A percentile compares a stretch with the other conserved stretches of the same genome.
Conservation (phyloP, 768 basidiomycete species). For the Trametes cubensis region DNA sequence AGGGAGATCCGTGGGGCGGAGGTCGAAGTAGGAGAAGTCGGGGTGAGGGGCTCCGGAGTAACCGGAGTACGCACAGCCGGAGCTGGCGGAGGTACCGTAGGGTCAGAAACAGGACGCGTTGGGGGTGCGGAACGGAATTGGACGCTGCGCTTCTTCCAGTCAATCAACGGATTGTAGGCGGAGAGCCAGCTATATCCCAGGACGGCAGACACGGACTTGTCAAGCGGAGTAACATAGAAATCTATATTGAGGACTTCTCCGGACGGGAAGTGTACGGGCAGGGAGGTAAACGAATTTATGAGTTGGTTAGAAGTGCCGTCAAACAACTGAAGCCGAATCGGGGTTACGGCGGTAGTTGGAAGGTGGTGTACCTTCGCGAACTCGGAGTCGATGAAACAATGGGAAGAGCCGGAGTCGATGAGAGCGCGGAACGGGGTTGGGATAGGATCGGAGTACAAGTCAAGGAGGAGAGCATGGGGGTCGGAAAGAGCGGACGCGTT, state of each 20-base stretch:
- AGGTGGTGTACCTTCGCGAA: background rate
- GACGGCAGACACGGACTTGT: constrained; percentile 9
- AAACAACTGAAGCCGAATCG: background rate
- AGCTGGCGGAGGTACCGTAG: no score
- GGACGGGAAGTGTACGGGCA: background rate
- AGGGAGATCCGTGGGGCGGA: background rate
- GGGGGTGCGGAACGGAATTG: constrained; percentile 1
- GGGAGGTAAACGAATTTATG: background rate
- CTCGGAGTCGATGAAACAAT: background rate
- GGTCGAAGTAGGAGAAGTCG: background rate
- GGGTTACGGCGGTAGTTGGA: background rate
- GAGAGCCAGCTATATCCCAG: constrained; percentile 11
- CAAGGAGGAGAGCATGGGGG: background rate
- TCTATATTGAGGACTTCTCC: background rate
- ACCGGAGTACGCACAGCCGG: no score
- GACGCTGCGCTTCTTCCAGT: constrained; percentile 9
- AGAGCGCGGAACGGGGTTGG: background rate
- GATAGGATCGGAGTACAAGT: constrained; percentile 1
- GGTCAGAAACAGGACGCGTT: background rate
- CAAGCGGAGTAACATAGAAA: constrained; percentile 1
- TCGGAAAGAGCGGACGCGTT: constrained; percentile 17
- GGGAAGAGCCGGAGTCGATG: constrained; percentile 5
- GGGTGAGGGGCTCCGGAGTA: background rate
- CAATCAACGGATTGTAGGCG: constrained; percentile 7
- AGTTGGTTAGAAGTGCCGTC: constrained; percentile 4